Evolutionary conservation across 352 stramenopile genomes (phyloP), one percentile per base, ranked within the genome.

Genomic region (Elongisporangium anandrum): DNA sequence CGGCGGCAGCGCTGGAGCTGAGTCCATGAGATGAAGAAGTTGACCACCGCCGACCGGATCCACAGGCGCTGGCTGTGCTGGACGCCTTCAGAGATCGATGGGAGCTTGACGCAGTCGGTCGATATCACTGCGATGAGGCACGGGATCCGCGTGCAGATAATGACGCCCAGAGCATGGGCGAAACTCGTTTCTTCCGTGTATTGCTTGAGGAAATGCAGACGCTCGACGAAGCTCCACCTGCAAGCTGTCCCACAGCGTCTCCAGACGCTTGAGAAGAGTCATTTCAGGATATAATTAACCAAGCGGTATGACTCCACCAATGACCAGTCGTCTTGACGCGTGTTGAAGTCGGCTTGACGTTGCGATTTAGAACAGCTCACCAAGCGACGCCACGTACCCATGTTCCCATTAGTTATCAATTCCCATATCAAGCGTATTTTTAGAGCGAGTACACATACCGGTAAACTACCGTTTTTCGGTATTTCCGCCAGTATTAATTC

Each of bases 21-120:
- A 0, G 39, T 58, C n/a, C n/a, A 60, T 22, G 56, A 54, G 24
- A 74, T 57, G 13, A 67, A n/a, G 55, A 41, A 68, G 60, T 61
- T 68, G 4, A 67, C 13, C 0, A 66, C 6, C 20, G 62, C 60
- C 1, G 50, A 50, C 12, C 68, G 65, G 5, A 65, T 0, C 29
- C 67, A 63, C 19, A 74, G 70, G 19, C 51, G 24, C 3, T 41
- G 50, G 13, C 65, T 77, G 6, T 26, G 26, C 2, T 51, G 9
- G 13, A 56, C 21, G 4, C 66, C 63, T 19, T 61, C 57, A 0
- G 45, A 23, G 2, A 60, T 54, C 12, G 60, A n/a, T 2, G 54
- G 54, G 2, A 74, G 53, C n/a, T 54, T 54, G 13, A 66, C 55
- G 22, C 68, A 45, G n/a, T 77, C 69, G 8, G 63, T 39, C 10